Base-by-base conservation (phyloP, 148 eudicot genomes). In the Diospyros kaki region DNA sequence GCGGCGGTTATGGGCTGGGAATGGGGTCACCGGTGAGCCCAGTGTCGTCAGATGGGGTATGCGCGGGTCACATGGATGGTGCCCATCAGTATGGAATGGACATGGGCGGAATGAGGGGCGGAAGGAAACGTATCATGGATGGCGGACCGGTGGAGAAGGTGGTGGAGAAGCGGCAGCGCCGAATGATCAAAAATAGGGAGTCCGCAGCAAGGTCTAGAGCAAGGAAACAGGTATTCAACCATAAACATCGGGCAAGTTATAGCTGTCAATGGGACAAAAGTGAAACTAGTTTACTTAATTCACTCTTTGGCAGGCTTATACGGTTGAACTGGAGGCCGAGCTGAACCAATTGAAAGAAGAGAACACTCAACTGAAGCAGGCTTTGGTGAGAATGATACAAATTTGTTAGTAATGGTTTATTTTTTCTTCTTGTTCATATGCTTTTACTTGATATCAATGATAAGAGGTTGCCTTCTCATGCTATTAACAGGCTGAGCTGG, bases 201-300 rank as follows among this genome's bases (percentile, higher is more conserved):
- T 94, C 98, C 0, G 98, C 98, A 0, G 98, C 98, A 2, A 82
- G 98, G 81, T 94, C 98, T 7, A 78, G 98, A 78, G 98, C 98
- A 54, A 81, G 98, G 77, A 94, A 92, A 64, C 98, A 92, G 95
- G 98, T 94, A 72, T 28, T 28, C 28, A 0, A 28, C 28, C 28
- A 28, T 28, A 28, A 28, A 28, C 28, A 28, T 28, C 28, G 28
- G 28, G 28, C 28, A 28, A 28, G 28, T 28, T 28, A 28, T 28
- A 28, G 28, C 28, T 28, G 28, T 28, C 28, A 28, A 28, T 28
- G 28, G 28, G 28, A 28, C 28, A 28, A 28, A 28, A 28, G 28
- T 28, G 28, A 28, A 28, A 28, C 28, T 28, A 28, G 28, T 28
- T 28, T 28, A 28, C 28, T 28, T 28, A 28, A 28, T 18, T 48